Evolutionary conservation across 352 stramenopile species (phyloP), one percentile per base, ranked within the genome.

Genomic region (Pythium diclinum): DNA sequence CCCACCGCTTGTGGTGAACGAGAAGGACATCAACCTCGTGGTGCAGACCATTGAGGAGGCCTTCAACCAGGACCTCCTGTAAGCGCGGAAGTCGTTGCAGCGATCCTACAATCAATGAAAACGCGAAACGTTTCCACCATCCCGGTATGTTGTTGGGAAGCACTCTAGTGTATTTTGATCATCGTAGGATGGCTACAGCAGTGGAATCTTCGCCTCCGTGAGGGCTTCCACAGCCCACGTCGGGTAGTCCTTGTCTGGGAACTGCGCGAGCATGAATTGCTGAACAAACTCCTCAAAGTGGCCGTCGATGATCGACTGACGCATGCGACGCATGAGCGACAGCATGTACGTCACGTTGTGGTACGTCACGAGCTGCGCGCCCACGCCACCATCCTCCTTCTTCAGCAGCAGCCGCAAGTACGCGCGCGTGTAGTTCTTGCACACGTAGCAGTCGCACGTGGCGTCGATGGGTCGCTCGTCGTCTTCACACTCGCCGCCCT

Each of bases 271-370:
- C 85, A 95, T 89, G 61, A 95, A 95, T 47, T 83, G 66, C 25
- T 74, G 77, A 11, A 94, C 85, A 67, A 93, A 95, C 9, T 69
- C 19, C 49, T 88, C 79, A 64, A 92, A 95, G 16, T 66, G 52
- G 33, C 75, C 77, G 59, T 93, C 79, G 30, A 95, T 79, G 40
- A 95, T 90, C 34, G 79, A 78, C 61, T 89, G 73, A n/a, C 84
- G 74, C 59, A 94, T 73, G 46, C 68, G 56, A 21, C 78, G 75
- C 82, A 93, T 91, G 48, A 95, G 81, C 55, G 79, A 69, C 13
- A 94, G 73, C 79, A 95, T 91, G 74, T 94, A 93, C 52, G 83
- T 81, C 21, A 95, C 75, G 60, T 95, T 95, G 74, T 95, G 87
- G 62, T 81, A 80, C 68, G 87, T 94, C 47, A 95, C 69, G 36